Conservation (phyloP, 2,329 filamentous ascomycete genomes). For the Fusarium subglutinans region DNA sequence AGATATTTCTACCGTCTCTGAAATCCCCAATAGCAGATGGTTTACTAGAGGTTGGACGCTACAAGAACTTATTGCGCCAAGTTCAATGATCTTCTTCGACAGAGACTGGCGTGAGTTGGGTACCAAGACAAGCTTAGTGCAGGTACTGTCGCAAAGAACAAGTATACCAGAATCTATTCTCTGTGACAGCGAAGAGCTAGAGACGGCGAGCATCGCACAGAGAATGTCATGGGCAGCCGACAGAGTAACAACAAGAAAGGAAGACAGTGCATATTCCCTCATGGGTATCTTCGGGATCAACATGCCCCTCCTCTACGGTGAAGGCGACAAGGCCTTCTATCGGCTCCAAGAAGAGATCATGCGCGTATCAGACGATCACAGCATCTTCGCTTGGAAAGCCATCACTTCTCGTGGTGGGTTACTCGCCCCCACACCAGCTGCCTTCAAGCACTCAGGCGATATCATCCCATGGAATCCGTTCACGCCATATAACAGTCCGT, state of each 20-base stretch:
- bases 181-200: not conserved
- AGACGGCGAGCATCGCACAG: not conserved
- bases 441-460: not conserved
- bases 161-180: not conserved
- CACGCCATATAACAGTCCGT: not conserved
- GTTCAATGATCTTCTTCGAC: not conserved
- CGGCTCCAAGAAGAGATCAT: constrained; percentile 15
- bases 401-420: not conserved
- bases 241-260: not conserved
- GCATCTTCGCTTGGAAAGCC: constrained; percentile 1
- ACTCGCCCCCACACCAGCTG: not conserved
- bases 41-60: constrained; percentile 24
- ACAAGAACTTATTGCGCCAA: constrained; percentile 1
- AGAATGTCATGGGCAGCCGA: constrained; percentile 15
- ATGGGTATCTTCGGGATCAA: constrained; percentile 7
- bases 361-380: not conserved
- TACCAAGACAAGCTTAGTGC: not conserved
- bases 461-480: constrained; percentile 14
- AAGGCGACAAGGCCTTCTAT: constrained; percentile 5
- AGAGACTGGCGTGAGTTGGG: not conserved
- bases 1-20: not conserved
- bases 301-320: not conserved
- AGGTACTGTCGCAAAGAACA: not conserved
- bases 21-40: not conserved
- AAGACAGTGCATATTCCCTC: not conserved